Evolutionary conservation across 441 rosid species (phyloP), one percentile per base, ranked within the genome.

Genomic region (Syzygium malaccense): DNA sequence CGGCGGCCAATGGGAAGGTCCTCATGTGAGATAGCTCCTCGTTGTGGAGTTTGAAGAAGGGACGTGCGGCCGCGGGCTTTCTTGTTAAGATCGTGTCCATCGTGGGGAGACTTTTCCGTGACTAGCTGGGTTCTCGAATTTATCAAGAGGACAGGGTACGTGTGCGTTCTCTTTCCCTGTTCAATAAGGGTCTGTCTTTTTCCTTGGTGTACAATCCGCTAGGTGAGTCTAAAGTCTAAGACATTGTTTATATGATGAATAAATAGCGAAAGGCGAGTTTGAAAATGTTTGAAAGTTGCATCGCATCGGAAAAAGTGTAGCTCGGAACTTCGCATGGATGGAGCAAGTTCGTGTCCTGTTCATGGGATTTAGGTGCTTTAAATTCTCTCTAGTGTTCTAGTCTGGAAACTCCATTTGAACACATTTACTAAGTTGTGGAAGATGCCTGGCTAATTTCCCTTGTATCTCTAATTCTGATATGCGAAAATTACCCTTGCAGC

Each of bases 251-350:
- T 58, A 26, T 58, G 30, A 58, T 5, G 11, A 26, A 58, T 26
- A 0, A 6, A 58, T 12, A 5, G 30, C 64, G 12, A 58, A 58
- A 6, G 64, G 11, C 64, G 26, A 57, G 62, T 57, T 57, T 25
- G 62, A 57, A 58, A 2, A 58, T 26, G 30, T 58, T 58, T 26
- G 64, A 58, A 58, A 58, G 0, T 58, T 58, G n/a, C 15, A 12
- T 58, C 30, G 0, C 64, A 26, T 12, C 0, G 3, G 1, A 4
- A 58, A 58, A 5, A 14, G 5, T 45, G 30, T 0, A 6, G 30
- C 13, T 58, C 0, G 26, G 14, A 58, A 58, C 64, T 58, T 58
- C 0, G 0, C 14, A 58, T 26, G 8, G 17, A 26, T 12, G 26
- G 30, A 26, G 30, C 5, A 58, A 26, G 0, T 26, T 26, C 0